A percentile compares a stretch with the other conserved stretches of the same genome.
Evolutionary conservation across 352 stramenopile species (phyloP).

Genomic region (Aphanomyces stellatus): DNA sequence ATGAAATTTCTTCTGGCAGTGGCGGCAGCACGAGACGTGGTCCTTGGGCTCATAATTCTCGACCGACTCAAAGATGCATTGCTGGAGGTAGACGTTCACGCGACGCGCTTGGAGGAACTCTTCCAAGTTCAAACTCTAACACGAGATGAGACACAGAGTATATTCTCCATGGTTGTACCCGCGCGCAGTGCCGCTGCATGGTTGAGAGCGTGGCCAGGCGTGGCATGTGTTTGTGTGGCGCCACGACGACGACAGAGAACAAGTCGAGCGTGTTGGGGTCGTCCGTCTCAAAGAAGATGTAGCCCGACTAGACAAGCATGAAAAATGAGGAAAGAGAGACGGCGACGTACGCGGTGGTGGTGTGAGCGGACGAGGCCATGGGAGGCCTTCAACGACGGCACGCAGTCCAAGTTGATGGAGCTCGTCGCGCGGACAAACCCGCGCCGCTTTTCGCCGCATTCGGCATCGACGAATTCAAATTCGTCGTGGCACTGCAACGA

Average conservation of each 20-base stretch:
- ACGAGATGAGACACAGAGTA: not conserved
- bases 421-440: slow-evolving; percentile 71
- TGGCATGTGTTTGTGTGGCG: not conserved
- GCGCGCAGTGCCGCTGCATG: slow-evolving; percentile 1
- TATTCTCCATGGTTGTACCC: not conserved
- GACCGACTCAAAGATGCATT: not conserved
- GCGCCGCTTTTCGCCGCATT: slow-evolving; percentile 41
- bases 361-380: slow-evolving; percentile 57
- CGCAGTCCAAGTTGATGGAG: slow-evolving; percentile 66
- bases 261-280: slow-evolving; percentile 3
- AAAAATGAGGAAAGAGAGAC: slow-evolving; percentile 57
- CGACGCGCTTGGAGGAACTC: not conserved
- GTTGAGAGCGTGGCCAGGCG: not conserved
- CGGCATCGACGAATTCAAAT: slow-evolving; percentile 48
- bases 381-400: slow-evolving; percentile 39
- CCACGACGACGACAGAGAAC: not conserved
- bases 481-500: slow-evolving; percentile 51
- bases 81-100: not conserved
- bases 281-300: slow-evolving; percentile 12
- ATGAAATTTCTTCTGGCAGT: slow-evolving; percentile 43
- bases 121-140: slow-evolving; percentile 4
- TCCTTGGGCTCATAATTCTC: slow-evolving; percentile 27
- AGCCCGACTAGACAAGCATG: slow-evolving; percentile 22
- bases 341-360: slow-evolving; percentile 63
- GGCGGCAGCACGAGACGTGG: slow-evolving; percentile 33